Evolutionary conservation across 768 basidiomycete species (phyloP).

Genomic region (Termitomyces sp.): DNA sequence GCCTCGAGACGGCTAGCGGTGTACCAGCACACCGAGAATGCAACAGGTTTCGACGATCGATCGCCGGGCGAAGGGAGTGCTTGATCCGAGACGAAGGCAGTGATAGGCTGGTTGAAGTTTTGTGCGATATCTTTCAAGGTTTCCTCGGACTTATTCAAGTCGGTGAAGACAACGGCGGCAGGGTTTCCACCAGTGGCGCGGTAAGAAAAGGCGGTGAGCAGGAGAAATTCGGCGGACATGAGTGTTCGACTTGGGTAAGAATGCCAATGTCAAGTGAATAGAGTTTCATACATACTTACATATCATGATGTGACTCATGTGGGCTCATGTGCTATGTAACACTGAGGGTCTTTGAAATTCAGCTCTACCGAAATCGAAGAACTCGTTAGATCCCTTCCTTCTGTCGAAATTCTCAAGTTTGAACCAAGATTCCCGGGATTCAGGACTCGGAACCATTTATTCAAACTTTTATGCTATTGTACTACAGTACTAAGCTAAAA

Average conservation of each 20-base stretch:
- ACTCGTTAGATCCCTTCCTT: too few relatives aligned
- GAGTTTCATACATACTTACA: too few relatives aligned
- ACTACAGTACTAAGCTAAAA: too few relatives aligned
- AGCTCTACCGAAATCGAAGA: too few relatives aligned
- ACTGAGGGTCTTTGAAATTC: too few relatives aligned
- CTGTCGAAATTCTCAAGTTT: too few relatives aligned
- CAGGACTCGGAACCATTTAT: too few relatives aligned
- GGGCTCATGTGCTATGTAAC: too few relatives aligned
- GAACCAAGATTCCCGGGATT: too few relatives aligned
- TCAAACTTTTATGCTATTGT: too few relatives aligned
- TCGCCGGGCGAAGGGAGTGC: slow-evolving; percentile 1
- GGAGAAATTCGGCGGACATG: slow-evolving; percentile 20
- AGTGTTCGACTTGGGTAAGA: neutral
- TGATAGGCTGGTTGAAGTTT: slow-evolving; percentile 42
- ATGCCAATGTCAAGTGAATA: too few relatives aligned
- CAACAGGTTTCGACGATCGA: slow-evolving; percentile 15
- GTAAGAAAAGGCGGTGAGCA: slow-evolving; percentile 42
- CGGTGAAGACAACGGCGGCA: slow-evolving; percentile 36
- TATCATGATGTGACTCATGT: too few relatives aligned
- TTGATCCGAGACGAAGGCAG: slow-evolving; percentile 11
- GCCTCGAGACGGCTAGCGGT: slow-evolving; percentile 24
- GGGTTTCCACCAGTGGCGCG: slow-evolving; percentile 42
- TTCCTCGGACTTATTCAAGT: slow-evolving; percentile 22
- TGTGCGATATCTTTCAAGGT: slow-evolving; percentile 30
- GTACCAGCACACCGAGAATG: slow-evolving; percentile 37